Base-by-base conservation (phyloP, 495 filamentous ascomycete species). In the Jackrogersella multiformis region DNA sequence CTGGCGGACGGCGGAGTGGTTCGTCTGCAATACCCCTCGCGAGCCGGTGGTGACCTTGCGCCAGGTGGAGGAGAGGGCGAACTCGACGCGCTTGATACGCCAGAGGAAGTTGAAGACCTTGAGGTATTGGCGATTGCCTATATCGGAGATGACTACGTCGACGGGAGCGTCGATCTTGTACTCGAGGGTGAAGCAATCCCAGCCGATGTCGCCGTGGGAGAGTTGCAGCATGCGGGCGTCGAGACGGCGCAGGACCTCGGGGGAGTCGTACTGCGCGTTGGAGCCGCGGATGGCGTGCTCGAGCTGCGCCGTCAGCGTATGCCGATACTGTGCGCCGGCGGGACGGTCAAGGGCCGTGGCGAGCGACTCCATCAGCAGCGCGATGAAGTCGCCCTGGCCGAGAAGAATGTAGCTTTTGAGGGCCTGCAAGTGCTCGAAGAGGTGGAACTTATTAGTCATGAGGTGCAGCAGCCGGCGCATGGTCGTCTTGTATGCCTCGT, bases 31-130 rank as follows among this genome's bases (percentile, higher is more conserved):
- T 0, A 98, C 93, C 20, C 94, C 93, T 59, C 96, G 82, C 18
- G 95, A 88, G 56, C 96, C 96, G 0, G 96, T 98, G 90, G 97
- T 98, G 78, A 90, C 96, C 61, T 94, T 92, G 51, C 93, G 88
- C 96, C 96, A 99, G 38, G 92, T 93, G 36, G 90, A 92, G 16
- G 86, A 85, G 0, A 99, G 85, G 0, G 91, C 92, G 75, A 98
- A 99, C 74, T 98, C 96, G 49, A 99, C 94, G 44, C 96, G 89
- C 77, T 99, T 99, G 69, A 98, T 88, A 56, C 96, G 91, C 96
- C 96, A 99, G 3, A 99, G 87, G 77, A 99, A 97, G 76, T 99
- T 99, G 87, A 99, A 99, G 24, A 98, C 91, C 72, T 97, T 97
- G 63, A 99, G 89, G 76, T 99, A 99, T 73, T 98, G 94, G 2